Base-by-base conservation (phyloP, 148 eudicot genomes). In the Dysphania ambrosioides region DNA sequence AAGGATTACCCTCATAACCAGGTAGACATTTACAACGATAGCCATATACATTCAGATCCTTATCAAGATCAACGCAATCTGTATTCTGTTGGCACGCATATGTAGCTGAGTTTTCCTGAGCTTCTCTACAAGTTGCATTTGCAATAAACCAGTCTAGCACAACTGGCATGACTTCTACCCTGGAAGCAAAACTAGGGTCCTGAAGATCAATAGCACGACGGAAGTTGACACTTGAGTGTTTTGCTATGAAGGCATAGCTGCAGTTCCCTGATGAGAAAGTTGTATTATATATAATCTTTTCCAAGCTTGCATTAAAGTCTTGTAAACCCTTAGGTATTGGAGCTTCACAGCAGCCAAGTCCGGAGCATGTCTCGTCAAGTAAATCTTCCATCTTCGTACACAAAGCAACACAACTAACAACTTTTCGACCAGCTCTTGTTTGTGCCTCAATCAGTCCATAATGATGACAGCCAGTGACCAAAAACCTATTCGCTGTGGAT, bases 1-100 rank as follows among this genome's bases (percentile, higher is more conserved):
- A 76, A 12, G 79, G 79, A 68, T 76, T 76, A 29, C 79, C 79
- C 68, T 76, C 68, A 31, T 38, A 76, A 31, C 73, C 73, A 29
- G 23, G 40, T 29, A 21, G 59, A 57, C 79, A 76, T 68, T 68
- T 69, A 58, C 79, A 76, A 1, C 73, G 67, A 44, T 68, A 68
- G 0, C 72, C 72, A 57, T 68, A 40, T 24, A 56, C 42, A 59
- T 69, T 32, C 32, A 41, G 13, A 76, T 36, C 41, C 2, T 31
- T 40, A n/a, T 74, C 42, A 63, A 74, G 70, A 32, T 74, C 70
- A 31, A 62, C 5, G 36, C 70, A 62, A n/a, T 2, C 16, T 2
- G 70, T 47, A 74, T 64, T 62, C 42, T 64, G 34, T 31, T 76
- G 79, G 31, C 78, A 66, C 5, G 63, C 78, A 75, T 66, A 75